A percentile compares a stretch with the other conserved stretches of the same genome.
Conservation (phyloP, 2,329 filamentous ascomycete genomes). For the Microsporum ferrugineum region DNA sequence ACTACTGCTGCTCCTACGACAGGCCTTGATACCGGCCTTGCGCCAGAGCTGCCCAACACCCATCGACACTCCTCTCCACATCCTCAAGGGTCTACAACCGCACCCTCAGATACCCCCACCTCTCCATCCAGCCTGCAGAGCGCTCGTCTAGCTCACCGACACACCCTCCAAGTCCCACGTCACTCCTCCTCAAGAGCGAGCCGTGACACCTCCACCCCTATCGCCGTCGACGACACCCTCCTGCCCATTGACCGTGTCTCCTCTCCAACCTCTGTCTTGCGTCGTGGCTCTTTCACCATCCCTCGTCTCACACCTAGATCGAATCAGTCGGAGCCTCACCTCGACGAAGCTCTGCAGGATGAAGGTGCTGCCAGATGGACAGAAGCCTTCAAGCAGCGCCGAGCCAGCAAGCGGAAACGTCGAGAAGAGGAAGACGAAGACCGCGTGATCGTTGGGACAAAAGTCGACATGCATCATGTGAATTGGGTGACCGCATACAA, state of each 20-base stretch:
- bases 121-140: slow-evolving; percentile 36
- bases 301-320: slow-evolving; percentile 72
- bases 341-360: slow-evolving; percentile 74
- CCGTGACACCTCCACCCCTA: slow-evolving; percentile 49
- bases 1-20: slow-evolving; percentile 19
- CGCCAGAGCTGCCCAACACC: slow-evolving; percentile 20
- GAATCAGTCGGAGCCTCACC: slow-evolving; percentile 68
- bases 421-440: slow-evolving; percentile 88
- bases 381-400: slow-evolving; percentile 82
- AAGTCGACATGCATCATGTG: slow-evolving; percentile 92
- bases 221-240: slow-evolving; percentile 45
- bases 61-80: slow-evolving; percentile 7
- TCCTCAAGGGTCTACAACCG: slow-evolving; percentile 6
- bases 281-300: slow-evolving; percentile 73
- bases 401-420: slow-evolving; percentile 72
- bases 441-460: slow-evolving; percentile 81
- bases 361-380: slow-evolving; percentile 88
- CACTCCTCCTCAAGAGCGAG: slow-evolving; percentile 46
- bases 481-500: slow-evolving; percentile 99
- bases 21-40: slow-evolving; percentile 24
- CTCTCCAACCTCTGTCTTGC: slow-evolving; percentile 50
- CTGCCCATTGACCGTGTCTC: slow-evolving; percentile 74
- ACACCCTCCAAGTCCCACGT: slow-evolving; percentile 80
- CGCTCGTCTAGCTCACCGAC: slow-evolving; percentile 61
- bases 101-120: slow-evolving; percentile 8